Evolutionary conservation across 2,329 filamentous ascomycete genomes (phyloP), one percentile per base, ranked within the genome.

Genomic region (Phialophora macrospora): DNA sequence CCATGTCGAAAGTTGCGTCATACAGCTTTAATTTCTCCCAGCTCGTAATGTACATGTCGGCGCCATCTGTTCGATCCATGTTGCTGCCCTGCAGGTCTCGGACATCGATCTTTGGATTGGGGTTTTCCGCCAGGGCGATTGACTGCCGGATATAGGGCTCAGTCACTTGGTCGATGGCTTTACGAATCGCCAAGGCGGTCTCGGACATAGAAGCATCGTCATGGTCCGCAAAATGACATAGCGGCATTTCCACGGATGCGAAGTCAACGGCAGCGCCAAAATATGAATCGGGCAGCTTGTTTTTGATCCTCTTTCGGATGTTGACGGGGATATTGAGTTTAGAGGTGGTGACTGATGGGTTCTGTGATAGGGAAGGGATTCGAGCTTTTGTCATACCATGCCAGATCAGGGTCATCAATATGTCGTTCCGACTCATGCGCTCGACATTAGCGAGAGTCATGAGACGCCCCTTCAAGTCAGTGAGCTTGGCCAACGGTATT

Each of bases 201-300:
- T 77, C 74, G 3, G 75, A 76, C 7, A 80, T 62, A 9, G 70
- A 44, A n/a, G 70, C 56, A 14, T 22, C 46, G 54, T 55, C 55
- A 11, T 17, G 34, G 2, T 66, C 63, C 14, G 77, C 71, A 26
- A 76, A 72, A 49, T 75, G 70, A 7, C 70, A 63, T 54, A 76
- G 65, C 30, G 67, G 63, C 20, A 69, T 46, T 51, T 69, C 57
- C 5, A 75, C 72, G 6, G 73, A 72, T 1, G 77, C 72, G 64
- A 76, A 80, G 49, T 77, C 77, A 11, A 80, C 72, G 62, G 78
- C 79, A 61, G 78, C 79, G 6, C 78, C 79, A 26, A 80, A 70
- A 0, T 77, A 78, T 1, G 73, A 71, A 1, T 75, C 74, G 58
- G 79, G 75, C 2, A 80, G 70, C 0, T 71, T 73, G 20, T 75